Percentiles rank a stretch among this genome's conserved stretches.
Evolutionary conservation across 495 filamentous ascomycete species (phyloP).

Genomic region (Pyronema domesticum): DNA sequence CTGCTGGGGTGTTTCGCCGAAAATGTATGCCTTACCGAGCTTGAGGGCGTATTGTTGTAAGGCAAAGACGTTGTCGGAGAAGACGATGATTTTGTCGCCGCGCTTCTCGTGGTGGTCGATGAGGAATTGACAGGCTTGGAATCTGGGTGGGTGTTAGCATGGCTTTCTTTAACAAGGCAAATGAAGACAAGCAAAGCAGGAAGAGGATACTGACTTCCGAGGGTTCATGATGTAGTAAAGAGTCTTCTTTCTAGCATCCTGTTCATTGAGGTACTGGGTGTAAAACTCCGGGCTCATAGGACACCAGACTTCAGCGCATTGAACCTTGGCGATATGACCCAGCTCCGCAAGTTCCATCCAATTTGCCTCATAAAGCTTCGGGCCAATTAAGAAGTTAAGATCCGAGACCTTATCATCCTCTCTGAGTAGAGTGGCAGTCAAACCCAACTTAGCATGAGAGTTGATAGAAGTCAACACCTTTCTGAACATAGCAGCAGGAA

Average conservation of each 20-base stretch:
- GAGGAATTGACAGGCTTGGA: constrained; percentile 89
- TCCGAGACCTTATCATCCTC: constrained; percentile 98
- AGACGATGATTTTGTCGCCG: constrained; percentile 97
- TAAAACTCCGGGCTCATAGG: constrained; percentile 99
- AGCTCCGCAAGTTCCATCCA: constrained; percentile 98
- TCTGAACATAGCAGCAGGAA: constrained; percentile 87
- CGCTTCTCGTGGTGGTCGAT: constrained; percentile 95
- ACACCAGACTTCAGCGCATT: constrained; percentile 98
- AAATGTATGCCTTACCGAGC: constrained; percentile 81
- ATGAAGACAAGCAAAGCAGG: background rate
- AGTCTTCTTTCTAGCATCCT: constrained; percentile 47
- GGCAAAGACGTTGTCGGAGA: constrained; percentile 95
- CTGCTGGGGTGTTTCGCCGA: constrained; percentile 66
- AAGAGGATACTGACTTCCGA: constrained; percentile 39
- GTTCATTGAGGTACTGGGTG: constrained; percentile 64
- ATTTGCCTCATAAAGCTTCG: constrained; percentile 95
- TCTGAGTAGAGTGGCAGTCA: constrained; percentile 84
- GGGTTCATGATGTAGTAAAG: constrained; percentile 97
- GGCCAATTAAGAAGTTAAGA: constrained; percentile 93
- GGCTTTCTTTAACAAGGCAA: constrained; percentile 1
- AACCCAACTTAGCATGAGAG: constrained; percentile 86
- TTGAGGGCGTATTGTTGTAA: constrained; percentile 70
- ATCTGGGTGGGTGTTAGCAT: constrained; percentile 5
- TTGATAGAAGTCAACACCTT: constrained; percentile 81
- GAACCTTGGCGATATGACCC: constrained; percentile 91